Conservation (phyloP, 202 grass and related monocot species). For the Digitaria exilis region DNA sequence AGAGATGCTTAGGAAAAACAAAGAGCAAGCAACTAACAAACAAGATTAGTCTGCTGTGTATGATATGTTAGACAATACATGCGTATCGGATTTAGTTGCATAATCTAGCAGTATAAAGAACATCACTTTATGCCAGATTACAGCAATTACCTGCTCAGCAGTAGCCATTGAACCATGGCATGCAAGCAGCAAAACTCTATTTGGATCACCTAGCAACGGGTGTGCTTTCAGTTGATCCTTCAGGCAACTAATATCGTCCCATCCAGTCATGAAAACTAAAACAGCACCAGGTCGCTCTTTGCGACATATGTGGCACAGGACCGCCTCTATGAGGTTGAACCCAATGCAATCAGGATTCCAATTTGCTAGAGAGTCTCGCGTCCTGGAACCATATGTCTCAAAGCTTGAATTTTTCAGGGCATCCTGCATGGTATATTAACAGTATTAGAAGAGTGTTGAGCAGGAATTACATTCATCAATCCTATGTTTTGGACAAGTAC, state of each 20-base stretch:
- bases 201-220: slow-evolving; percentile 87
- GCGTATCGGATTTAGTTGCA: not conserved
- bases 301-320: slow-evolving; percentile 95
- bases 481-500: slow-evolving; percentile 49
- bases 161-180: slow-evolving; percentile 99
- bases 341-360: slow-evolving; percentile 98
- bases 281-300: slow-evolving; percentile 90
- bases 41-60: slow-evolving; percentile 3
- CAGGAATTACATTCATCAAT: slow-evolving; percentile 15
- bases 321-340: slow-evolving; percentile 95
- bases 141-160: slow-evolving; percentile 80
- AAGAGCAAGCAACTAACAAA: not conserved
- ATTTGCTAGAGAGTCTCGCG: slow-evolving; percentile 81
- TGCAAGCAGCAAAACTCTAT: slow-evolving; percentile 85
- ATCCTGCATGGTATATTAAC: slow-evolving; percentile 64
- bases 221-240: slow-evolving; percentile 95
- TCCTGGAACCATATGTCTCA: slow-evolving; percentile 75
- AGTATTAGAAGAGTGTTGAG: slow-evolving; percentile 32
- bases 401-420: slow-evolving; percentile 80
- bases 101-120: slow-evolving; percentile 12
- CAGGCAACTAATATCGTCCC: slow-evolving; percentile 97
- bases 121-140: slow-evolving; percentile 14
- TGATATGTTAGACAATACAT: slow-evolving; percentile 3
- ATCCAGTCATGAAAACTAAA: slow-evolving; percentile 97
- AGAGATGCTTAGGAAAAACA: not conserved